Percentiles rank a stretch among this genome's conserved stretches.
phyloP scores from a whole-genome alignment of 2,329 filamentous ascomycete genomes.

The Fusarium euwallaceae region DNA sequence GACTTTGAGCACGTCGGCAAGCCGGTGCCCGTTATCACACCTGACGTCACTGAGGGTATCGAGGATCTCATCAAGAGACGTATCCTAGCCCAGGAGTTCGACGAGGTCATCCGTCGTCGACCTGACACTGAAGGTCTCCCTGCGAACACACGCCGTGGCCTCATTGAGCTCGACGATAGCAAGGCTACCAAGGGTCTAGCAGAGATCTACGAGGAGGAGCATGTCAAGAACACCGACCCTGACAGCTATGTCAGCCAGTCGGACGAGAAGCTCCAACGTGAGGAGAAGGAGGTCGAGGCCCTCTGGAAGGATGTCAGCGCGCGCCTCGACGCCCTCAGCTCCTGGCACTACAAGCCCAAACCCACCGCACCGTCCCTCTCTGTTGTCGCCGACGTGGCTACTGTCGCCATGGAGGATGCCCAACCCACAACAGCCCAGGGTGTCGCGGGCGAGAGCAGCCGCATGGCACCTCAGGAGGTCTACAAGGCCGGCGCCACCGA shows the following conservation, averaged over 20 bases:
- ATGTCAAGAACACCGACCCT: slow-evolving; percentile 82
- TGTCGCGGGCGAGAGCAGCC: slow-evolving; percentile 75
- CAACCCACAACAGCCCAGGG: slow-evolving; percentile 86
- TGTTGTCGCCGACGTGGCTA: slow-evolving; percentile 91
- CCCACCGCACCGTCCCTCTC: slow-evolving; percentile 84
- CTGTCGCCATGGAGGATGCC: slow-evolving; percentile 94
- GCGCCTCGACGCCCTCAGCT: slow-evolving; percentile 89
- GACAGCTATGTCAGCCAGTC: slow-evolving; percentile 83
- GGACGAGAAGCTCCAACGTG: slow-evolving; percentile 84
- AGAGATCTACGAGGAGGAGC: slow-evolving; percentile 94
- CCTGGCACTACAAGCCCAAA: slow-evolving; percentile 96
- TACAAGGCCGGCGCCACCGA: slow-evolving; percentile 82
- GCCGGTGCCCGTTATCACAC: slow-evolving; percentile 92
- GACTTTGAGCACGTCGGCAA: slow-evolving; percentile 97
- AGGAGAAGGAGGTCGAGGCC: slow-evolving; percentile 84
- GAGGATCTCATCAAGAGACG: slow-evolving; percentile 95
- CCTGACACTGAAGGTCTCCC: slow-evolving; percentile 79
- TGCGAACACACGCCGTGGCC: slow-evolving; percentile 73
- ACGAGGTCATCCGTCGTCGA: slow-evolving; percentile 86
- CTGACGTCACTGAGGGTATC: slow-evolving; percentile 89
- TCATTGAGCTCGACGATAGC: slow-evolving; percentile 85
- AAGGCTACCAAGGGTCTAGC: slow-evolving; percentile 91
- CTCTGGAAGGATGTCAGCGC: slow-evolving; percentile 86
- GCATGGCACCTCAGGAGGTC: slow-evolving; percentile 93
- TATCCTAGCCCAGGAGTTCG: slow-evolving; percentile 90